Evolutionary conservation across 1,139 yeast species (phyloP), one percentile per base, ranked within the genome.

Genomic region (Pichia cactophila): DNA sequence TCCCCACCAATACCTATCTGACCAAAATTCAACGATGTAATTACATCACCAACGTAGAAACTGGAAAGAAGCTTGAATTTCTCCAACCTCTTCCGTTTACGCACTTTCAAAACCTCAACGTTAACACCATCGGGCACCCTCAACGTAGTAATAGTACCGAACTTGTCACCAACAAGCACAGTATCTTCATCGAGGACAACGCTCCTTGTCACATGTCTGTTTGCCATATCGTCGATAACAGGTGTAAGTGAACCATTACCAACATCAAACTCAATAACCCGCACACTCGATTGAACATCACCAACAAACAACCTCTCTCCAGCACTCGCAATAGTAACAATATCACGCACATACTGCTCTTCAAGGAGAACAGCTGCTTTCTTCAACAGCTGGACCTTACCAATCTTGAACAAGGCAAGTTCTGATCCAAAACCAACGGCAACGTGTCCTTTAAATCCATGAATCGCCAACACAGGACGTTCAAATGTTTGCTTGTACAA

Each of bases 161-260:
- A 89, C 59, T 82, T 83, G 62, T 92, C 98, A n/a, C 96, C 96
- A 0, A 86, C 88, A 39, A 86, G 69, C 0, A 86, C 75, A 0
- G 97, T 88, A 52, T 81, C 81, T 51, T 79, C 75, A 64, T 92
- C 98, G 8, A 92, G 66, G 56, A 78, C 67, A 2, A 71, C 60
- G 43, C 84, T 57, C 1, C 81, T 61, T 0, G 95, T 83, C 3
- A 84, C 72, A 60, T 84, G 86, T 35, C 97, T 71, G 43, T 81
- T 73, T 45, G 83, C 67, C 0, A 74, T 67, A 65, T 92, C 97
- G 60, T 83, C 89, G 0, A 82, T 83, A 55, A 89, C 70, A 1
- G 83, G 75, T 11, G 80, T 61, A 58, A 90, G 82, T 26, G 62
- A 62, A 59, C 83, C 80, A n/a, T 67, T 70, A 1, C 59, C 59